Conservation (phyloP, 1,284 basidiomycete genomes). For the Pseudozyma thailandica region DNA sequence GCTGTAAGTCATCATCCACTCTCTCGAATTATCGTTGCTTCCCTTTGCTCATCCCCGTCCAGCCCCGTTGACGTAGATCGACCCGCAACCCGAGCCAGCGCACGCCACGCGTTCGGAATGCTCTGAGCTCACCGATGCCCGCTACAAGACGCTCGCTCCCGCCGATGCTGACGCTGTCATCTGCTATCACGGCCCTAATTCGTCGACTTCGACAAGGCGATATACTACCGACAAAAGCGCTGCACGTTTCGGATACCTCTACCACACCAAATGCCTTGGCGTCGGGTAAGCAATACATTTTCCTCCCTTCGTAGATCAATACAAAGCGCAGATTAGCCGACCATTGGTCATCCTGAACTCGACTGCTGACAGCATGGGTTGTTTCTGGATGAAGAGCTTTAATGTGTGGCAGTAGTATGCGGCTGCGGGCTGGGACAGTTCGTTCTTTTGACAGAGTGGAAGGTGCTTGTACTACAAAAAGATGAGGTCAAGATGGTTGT, state of each 20-base stretch:
- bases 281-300: background rate
- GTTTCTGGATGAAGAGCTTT: slow-evolving; percentile 5
- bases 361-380: slow-evolving; percentile 5
- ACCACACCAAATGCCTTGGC: background rate
- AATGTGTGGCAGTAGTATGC: background rate
- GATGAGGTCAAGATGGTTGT: no score
- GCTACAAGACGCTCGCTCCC: background rate
- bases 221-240: background rate
- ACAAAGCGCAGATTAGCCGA: no score
- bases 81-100: no score
- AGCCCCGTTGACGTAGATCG: no score
- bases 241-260: background rate
- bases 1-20: no score
- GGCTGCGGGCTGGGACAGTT: background rate
- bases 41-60: no score
- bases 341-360: no score
- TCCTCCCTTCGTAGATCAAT: background rate
- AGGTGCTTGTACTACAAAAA: no score
- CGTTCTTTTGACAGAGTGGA: background rate
- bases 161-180: background rate
- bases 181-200: slow-evolving; percentile 6
- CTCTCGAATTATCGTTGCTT: no score
- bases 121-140: no score
- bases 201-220: background rate
- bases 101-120: no score